Base-by-base conservation (phyloP, 1,284 basidiomycete genomes). In the Stygiomarasmius scandens region DNA sequence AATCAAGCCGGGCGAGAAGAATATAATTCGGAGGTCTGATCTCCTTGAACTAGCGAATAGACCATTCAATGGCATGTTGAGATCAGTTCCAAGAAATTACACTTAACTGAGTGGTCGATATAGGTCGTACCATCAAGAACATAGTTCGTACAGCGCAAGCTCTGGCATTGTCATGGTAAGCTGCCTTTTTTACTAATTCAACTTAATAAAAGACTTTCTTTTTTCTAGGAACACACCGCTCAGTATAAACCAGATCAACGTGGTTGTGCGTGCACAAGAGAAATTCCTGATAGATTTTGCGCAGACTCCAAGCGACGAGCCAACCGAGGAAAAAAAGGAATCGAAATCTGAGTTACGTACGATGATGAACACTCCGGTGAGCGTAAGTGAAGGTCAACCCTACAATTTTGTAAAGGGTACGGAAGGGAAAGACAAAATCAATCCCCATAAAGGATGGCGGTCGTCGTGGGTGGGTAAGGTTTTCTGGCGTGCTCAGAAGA, bases 61-160 rank as follows among this genome's bases (percentile, higher is more conserved):
- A 41, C 32, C 47, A 2, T 59, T 59, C 29, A 59, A 59, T 47
- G 58, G 58, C 55, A 23, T 23, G n/a, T n/a, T n/a, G n/a, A n/a
- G n/a, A 46, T 48, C 2, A 27, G n/a, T 41, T 22, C 29, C 29
- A 6, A 32, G 29, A 32, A 32, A 32, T 32, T 12, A 32, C 12
- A 12, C 12, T 32, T 32, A 32, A 5, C 9, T n/a, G 27, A 41
- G 4, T 38, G 9, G 22, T 19, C 23, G 5, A 16, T n/a, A 19
- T 32, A 58, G 57, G 57, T 8, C 58, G 58, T 16, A 59, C 53
- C 9, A 59, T 59, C 48, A 59, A 59, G 29, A 59, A 59, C 23
- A 14, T 59, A 29, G 57, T 54, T 12, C 56, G 58, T 14, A 59
- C 58, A 16, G 53, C 58, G 9, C 53, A 59, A 52, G 52, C 52